Evolutionary conservation across 1,284 basidiomycete species (phyloP).

Genomic region (Kwoniella shivajii): DNA sequence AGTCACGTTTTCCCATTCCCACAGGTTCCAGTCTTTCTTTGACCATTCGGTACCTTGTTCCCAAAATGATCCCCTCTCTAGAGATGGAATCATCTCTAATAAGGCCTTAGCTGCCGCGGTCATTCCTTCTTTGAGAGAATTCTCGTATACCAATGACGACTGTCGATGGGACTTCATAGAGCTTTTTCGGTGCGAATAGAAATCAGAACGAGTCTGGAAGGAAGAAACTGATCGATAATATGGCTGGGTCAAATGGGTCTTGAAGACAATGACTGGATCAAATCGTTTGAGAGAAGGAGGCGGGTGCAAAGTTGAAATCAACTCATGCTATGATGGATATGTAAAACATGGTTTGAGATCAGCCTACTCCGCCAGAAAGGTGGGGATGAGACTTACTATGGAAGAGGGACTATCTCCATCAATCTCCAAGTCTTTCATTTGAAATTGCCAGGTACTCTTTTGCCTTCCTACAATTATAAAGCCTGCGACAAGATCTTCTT

Average conservation of each 20-base stretch:
- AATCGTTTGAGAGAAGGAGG: not conserved
- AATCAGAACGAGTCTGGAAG: too few species aligned
- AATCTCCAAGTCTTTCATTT: too few species aligned
- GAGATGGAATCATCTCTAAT: not conserved
- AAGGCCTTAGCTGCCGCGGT: not conserved
- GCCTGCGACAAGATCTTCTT: not conserved
- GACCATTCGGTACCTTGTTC: constrained; percentile 1
- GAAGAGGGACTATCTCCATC: too few species aligned
- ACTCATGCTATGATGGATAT: not conserved
- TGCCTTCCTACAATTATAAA: not conserved
- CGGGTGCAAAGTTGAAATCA: not conserved
- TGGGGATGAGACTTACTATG: not conserved
- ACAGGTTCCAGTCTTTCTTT: constrained; percentile 1
- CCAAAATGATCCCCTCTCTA: not conserved
- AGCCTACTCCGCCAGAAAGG: not conserved
- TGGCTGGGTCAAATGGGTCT: not conserved
- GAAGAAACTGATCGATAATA: not conserved
- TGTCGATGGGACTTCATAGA: not conserved
- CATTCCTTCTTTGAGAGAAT: not conserved
- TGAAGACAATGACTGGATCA: not conserved
- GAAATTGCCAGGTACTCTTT: not conserved
- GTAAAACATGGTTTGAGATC: too few species aligned
- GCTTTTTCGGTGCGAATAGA: too few species aligned
- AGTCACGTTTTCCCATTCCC: not conserved
- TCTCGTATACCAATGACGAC: not conserved